Evolutionary conservation across 2,329 filamentous ascomycete species (phyloP), one percentile per base, ranked within the genome.

Genomic region (Exophiala lecanii-corni): DNA sequence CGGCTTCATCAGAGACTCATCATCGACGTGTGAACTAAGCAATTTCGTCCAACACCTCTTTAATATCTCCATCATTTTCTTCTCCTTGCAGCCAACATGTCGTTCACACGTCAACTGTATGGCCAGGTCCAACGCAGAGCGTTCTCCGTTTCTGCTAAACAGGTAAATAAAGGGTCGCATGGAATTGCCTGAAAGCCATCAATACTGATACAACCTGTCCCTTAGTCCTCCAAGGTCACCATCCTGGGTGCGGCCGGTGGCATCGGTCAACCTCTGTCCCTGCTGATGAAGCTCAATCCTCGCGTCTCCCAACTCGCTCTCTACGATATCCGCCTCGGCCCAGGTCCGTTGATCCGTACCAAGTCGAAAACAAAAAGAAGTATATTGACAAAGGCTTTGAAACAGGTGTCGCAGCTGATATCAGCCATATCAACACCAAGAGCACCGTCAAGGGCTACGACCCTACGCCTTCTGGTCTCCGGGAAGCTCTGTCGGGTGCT

Each of bases 361-460:
- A n/a, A 16, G 4, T 37, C 26, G 30, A 20, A 15, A 45, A 37
- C 36, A 36, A 35, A 47, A 25, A 40, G 25, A 26, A 15, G 39
- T 37, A 28, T 21, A 19, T 36, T 39, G 28, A 58, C 34, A 46
- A 33, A 17, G 15, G 19, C 25, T 9, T 17, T 10, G 31, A 26
- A 39, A 28, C 59, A 92, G 91, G 91, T 84, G 92, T 98, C 71
- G 92, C 91, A 61, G 92, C 92, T 68, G 92, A 98, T 72, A 82
- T 98, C 71, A 86, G 86, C 65, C 92, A 98, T 79, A 89, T 98
- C 81, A 97, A 97, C 84, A 96, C 91, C 73, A 94, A 94, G 83
- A 91, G 86, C 76, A 82, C 71, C 60, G 91, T 97, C 71, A 89
- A 78, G 62, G 92, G 92, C 66, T 94, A 91, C 71, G 83, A 89